A percentile compares a stretch with the other conserved stretches of the same genome.
Evolutionary conservation across 2,329 filamentous ascomycete genomes (phyloP).

Genomic region (Curvularia spicifera): DNA sequence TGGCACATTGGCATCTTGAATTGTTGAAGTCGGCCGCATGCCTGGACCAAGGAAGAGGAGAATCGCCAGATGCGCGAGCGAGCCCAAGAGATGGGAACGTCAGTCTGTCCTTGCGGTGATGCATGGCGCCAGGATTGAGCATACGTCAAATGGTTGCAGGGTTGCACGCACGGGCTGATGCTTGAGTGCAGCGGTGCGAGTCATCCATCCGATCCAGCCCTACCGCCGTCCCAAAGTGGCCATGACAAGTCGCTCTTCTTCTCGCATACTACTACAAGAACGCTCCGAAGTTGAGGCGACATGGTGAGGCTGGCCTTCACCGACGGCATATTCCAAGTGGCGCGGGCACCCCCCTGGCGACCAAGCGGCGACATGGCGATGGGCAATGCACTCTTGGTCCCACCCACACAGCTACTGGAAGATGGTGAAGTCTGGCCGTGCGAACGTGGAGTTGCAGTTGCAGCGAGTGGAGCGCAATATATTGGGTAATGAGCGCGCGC

Average conservation of each 20-base stretch:
- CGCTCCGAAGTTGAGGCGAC: constrained; percentile 13
- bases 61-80: neutral
- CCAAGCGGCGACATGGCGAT: constrained; percentile 2
- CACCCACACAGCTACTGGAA: neutral
- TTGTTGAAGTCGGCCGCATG: neutral
- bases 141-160: neutral
- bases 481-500: constrained; percentile 12
- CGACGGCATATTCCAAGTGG: constrained; percentile 13
- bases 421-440: constrained; percentile 8
- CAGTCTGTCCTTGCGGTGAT: neutral
- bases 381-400: neutral
- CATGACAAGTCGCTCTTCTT: neutral
- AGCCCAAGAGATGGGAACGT: neutral
- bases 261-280: neutral
- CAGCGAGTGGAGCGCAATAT: constrained; percentile 13
- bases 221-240: neutral
- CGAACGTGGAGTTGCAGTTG: neutral
- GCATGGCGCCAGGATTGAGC: neutral
- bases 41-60: constrained; percentile 3
- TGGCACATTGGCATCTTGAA: neutral
- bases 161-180: constrained; percentile 3
- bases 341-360: neutral
- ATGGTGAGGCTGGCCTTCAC: constrained; percentile 13
- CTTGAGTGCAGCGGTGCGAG: neutral
- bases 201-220: constrained; percentile 10